Conservation (phyloP, 345 rosid species). For the Cochlearia excelsa region DNA sequence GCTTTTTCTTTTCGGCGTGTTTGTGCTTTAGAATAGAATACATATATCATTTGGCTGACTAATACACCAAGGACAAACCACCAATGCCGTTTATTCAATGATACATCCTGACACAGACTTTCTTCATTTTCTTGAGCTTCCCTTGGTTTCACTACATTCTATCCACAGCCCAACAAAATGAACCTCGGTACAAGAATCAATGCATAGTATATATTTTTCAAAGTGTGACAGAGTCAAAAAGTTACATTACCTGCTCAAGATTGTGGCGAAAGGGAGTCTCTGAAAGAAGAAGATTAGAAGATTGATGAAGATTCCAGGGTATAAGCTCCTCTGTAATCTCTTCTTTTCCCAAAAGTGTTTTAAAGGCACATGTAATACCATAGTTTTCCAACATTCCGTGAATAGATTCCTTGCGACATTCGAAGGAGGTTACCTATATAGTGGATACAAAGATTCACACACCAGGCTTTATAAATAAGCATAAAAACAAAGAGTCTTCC, state of each 20-base stretch:
- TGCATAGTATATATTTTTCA: neutral
- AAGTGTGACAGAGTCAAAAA: neutral
- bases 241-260: constrained; percentile 4
- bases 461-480: too few relatives aligned
- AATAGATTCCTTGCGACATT: constrained; percentile 13
- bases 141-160: neutral
- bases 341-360: constrained; percentile 1
- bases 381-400: constrained; percentile 10
- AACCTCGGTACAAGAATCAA: too few relatives aligned
- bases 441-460: neutral
- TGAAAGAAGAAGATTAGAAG: neutral
- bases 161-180: neutral
- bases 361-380: constrained; percentile 11
- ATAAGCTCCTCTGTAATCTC: neutral
- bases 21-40: constrained; percentile 2
- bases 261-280: neutral
- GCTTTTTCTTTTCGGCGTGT: neutral
- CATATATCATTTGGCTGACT: constrained; percentile 6
- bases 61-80: constrained; percentile 3
- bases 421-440: constrained; percentile 13
- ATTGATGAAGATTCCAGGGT: constrained; percentile 13
- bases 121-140: neutral
- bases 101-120: neutral
- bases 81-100: constrained; percentile 3
- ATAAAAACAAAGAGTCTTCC: too few relatives aligned